phyloP scores from a whole-genome alignment of 805 yeast genomes.

The Metschnikowia corniflorae region DNA sequence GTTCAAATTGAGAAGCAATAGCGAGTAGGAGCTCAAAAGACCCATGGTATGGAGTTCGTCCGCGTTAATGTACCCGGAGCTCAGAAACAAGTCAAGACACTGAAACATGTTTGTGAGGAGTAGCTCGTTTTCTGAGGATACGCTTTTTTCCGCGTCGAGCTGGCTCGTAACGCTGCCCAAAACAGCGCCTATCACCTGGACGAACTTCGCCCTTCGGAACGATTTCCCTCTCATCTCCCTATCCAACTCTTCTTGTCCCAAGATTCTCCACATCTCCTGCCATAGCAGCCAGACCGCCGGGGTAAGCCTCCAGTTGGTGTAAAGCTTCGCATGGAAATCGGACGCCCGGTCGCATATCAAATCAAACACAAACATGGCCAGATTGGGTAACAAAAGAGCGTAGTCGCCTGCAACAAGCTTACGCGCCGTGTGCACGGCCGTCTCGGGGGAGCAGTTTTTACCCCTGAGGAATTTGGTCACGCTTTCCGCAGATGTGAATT shows the following conservation, averaged over 20 bases:
- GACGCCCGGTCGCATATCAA: conserved; percentile 58
- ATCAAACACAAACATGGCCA: conserved; percentile 52
- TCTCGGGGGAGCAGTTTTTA: conserved; percentile 41
- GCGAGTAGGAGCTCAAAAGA: conserved; percentile 23
- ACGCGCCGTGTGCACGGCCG: conserved; percentile 36
- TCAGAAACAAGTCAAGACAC: conserved; percentile 19
- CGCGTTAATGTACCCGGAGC: conserved; percentile 27
- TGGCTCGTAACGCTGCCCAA: conserved; percentile 6
- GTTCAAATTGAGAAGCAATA: conserved; percentile 1
- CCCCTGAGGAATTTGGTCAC: conserved; percentile 58
- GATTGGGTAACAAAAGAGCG: conserved; percentile 51
- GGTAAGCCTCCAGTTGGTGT: conserved; percentile 41
- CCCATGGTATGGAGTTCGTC: conserved; percentile 30
- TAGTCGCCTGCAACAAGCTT: conserved; percentile 30
- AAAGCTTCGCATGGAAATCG: conserved; percentile 40
- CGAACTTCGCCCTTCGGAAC: conserved; percentile 33
- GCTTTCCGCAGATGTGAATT: conserved; percentile 35
- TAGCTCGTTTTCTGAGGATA: not conserved
- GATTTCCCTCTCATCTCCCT: conserved; percentile 33
- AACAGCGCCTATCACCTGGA: conserved; percentile 17
- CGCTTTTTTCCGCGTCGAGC: not conserved
- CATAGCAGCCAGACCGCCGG: conserved; percentile 50
- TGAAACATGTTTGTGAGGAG: conserved; percentile 15
- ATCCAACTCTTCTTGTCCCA: conserved; percentile 22
- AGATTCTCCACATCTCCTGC: conserved; percentile 33